Evolutionary conservation across 495 filamentous ascomycete genomes (phyloP), one percentile per base, ranked within the genome.

Genomic region (Penicillium roqueforti): DNA sequence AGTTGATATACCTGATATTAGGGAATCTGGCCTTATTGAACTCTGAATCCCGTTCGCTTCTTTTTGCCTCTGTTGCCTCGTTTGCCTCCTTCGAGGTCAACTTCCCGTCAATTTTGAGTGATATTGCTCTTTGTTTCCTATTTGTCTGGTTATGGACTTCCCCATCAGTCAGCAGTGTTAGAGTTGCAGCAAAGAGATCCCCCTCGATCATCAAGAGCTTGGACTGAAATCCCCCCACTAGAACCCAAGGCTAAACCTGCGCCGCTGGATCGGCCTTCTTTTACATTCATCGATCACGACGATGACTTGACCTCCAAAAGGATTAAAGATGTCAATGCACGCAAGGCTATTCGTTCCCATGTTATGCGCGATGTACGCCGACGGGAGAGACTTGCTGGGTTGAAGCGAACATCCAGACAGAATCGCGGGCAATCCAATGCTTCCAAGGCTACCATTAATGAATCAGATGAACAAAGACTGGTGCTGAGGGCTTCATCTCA

Each of bases 331-430:
- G 64, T 57, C 41, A 69, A 68, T 55, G 66, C 69, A 31, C 63
- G 69, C 52, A 71, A 69, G 47, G 60, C 64, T 3, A 72, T 72
- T 25, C 64, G 69, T 13, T 72, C 69, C 16, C 69, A 72, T 62
- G 69, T 72, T 6, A 72, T 72, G 69, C 69, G 69, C 31, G 64
- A 72, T 63, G 69, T 72, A 18, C 68, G 69, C 42, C 66, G 64
- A 20, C 69, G 69, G 8, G 69, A 72, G 47, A 59, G 68, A 48
- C 64, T 71, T 16, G 68, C 66, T 0, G 69, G 69, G 3, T 44
- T 64, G 18, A 72, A 71, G 43, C 58, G 69, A 38, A 65, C 60
- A 10, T 62, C 68, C 1, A 65, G 55, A 46, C 64, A 70, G 13
- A 57, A 42, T 26, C 60, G 59, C 28, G 51, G 31, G 4, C 55